Evolutionary conservation across 2,329 filamentous ascomycete species (phyloP), one percentile per base, ranked within the genome.

Genomic region (Lasiodiplodia sp.): DNA sequence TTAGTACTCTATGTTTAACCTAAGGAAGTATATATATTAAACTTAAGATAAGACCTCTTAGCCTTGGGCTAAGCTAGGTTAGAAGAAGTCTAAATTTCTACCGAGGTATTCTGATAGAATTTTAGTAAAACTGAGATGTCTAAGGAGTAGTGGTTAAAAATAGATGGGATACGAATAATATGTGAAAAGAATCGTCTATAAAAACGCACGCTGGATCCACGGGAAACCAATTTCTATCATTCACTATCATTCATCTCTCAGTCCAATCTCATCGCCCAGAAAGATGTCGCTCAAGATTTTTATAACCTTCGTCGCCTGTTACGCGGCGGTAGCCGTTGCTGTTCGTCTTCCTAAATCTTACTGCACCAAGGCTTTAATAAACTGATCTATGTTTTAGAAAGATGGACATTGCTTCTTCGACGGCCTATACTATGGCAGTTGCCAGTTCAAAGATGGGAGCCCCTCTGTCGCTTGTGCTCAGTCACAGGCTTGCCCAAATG

Each of bases 331-430:
- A 51, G 47, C 47, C 47, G 47, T 51, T 51, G 47, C 47, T 51
- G 47, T 51, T 51, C 47, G 47, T 51, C 47, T 51, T 51, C 47
- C 47, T n/a, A 16, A 51, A 51, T 51, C 47, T 51, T 51, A 51
- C 11, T 51, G 47, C 47, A 51, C 47, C 16, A 51, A 14, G 12
- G 14, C 47, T 51, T 51, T 51, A 51, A 51, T 14, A 51, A 51
- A 51, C 47, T n/a, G 21, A 51, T 16, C 47, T 16, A 51, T 51
- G 16, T 51, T 51, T 18, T 51, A 51, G 47, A 51, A n/a, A 51
- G 47, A 51, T 51, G 47, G 47, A 51, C 21, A 11, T 51, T 51
- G 47, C 47, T 51, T 51, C 47, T 51, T 51, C 47, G 47, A 51
- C 47, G 47, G 47, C 47, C 47, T 51, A 23, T 51, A 51, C 47